Evolutionary conservation across 768 basidiomycete genomes (phyloP).

Genomic region (Cyclocybe aegerita): DNA sequence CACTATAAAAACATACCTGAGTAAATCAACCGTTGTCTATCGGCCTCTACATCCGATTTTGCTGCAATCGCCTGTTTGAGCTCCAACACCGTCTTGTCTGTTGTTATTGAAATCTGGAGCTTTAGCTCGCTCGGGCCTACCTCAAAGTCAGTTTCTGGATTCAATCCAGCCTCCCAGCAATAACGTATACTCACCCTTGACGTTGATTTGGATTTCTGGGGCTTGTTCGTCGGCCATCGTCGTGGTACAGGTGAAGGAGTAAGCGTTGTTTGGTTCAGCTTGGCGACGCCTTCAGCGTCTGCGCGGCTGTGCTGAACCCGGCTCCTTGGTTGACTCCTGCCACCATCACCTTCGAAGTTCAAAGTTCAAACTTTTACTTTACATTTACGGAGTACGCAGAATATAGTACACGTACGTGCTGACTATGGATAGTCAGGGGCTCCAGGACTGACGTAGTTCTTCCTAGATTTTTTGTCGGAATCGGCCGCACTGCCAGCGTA

Average conservation of each 20-base stretch:
- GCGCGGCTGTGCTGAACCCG: too few relatives aligned
- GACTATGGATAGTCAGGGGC: too few relatives aligned
- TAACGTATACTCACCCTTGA: conserved; percentile 52
- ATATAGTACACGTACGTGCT: too few relatives aligned
- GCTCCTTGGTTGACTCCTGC: too few relatives aligned
- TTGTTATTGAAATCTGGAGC: conserved; percentile 78
- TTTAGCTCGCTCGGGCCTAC: conserved; percentile 90
- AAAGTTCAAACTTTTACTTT: too few relatives aligned
- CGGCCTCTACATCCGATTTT: conserved; percentile 83
- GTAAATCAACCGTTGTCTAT: conserved; percentile 89
- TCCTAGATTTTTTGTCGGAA: too few relatives aligned
- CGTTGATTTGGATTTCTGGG: conserved; percentile 61
- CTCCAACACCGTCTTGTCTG: conserved; percentile 84
- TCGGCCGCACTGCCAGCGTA: too few relatives aligned
- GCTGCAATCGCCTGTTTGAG: conserved; percentile 89
- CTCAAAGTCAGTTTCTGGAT: neutral
- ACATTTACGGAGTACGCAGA: too few relatives aligned
- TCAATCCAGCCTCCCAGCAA: neutral
- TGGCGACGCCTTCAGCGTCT: too few relatives aligned
- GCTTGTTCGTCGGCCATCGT: conserved; percentile 51
- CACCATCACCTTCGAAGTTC: too few relatives aligned
- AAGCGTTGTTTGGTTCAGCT: conserved; percentile 12
- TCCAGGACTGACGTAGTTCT: too few relatives aligned
- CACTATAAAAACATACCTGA: conserved; percentile 53
- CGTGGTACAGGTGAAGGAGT: conserved; percentile 15